Evolutionary conservation across 2,329 filamentous ascomycete genomes (phyloP).

Genomic region (Trichoderma sp.): DNA sequence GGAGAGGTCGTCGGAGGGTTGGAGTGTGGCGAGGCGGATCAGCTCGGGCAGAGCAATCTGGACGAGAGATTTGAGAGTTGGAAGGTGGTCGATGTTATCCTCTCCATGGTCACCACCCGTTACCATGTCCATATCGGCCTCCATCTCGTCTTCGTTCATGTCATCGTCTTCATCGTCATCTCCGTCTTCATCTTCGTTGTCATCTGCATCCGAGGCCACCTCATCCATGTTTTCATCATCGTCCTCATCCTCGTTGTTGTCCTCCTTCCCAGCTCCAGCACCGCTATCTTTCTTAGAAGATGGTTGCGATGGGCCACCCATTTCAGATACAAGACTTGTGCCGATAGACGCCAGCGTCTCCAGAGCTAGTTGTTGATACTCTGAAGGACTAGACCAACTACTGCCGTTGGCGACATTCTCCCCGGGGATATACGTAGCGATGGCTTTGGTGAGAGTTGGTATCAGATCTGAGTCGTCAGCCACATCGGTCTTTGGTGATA

Average conservation of each 20-base stretch:
- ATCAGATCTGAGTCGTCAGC: conserved; percentile 37
- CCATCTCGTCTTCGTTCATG: conserved; percentile 56
- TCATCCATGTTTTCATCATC: conserved; percentile 41
- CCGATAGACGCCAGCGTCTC: conserved; percentile 65
- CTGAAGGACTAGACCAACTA: conserved; percentile 41
- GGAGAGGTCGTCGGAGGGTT: conserved; percentile 41
- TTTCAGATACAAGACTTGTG: conserved; percentile 53
- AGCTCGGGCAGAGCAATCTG: conserved; percentile 42
- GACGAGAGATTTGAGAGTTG: conserved; percentile 48
- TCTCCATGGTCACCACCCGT: conserved; percentile 49
- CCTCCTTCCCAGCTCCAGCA: conserved; percentile 34
- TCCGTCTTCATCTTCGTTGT: conserved; percentile 37
- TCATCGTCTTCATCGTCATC: conserved; percentile 49
- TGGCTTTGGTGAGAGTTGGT: conserved; percentile 37
- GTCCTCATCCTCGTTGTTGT: conserved; percentile 33
- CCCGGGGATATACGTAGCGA: conserved; percentile 30
- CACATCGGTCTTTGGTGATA: conserved; percentile 27
- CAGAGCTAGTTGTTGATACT: conserved; percentile 54
- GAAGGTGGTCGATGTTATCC: conserved; percentile 49
- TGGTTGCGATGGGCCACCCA: conserved; percentile 35
- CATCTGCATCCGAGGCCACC: conserved; percentile 30
- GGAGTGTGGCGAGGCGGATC: conserved; percentile 45
- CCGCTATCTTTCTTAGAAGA: conserved; percentile 38
- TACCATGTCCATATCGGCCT: conserved; percentile 65
- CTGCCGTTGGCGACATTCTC: conserved; percentile 32